Conservation (phyloP, 176 grass and related monocot genomes). For the Urochloa ruziziensis region DNA sequence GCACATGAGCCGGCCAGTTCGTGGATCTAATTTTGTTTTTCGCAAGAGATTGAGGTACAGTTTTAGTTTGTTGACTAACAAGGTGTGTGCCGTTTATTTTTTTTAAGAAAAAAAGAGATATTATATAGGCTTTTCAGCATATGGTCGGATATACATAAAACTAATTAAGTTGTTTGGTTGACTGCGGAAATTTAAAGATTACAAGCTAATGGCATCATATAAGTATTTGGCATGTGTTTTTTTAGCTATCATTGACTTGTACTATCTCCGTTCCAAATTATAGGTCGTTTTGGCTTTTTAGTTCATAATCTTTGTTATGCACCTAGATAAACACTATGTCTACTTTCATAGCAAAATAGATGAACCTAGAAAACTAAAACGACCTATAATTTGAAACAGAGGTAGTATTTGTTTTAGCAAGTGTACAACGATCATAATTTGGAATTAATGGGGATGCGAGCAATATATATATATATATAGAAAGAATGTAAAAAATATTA, state of each 20-base stretch:
- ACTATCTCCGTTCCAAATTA: no score
- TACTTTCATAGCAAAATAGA: no score
- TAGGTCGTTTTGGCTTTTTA: no score
- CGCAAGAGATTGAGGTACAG: neutral
- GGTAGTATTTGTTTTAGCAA: no score
- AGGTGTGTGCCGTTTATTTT: neutral
- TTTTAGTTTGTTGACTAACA: neutral
- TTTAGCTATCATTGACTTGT: neutral
- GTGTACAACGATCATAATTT: neutral
- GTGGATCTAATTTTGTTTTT: constrained; percentile 8
- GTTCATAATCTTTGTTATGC: no score
- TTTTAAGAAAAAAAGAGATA: no score
- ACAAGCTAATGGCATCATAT: neutral
- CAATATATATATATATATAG: no score
- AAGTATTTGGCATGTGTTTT: constrained; percentile 7
- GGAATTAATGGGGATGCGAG: neutral
- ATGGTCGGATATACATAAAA: no score
- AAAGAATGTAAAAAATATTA: neutral
- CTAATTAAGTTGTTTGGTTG: neutral
- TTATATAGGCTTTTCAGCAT: no score
- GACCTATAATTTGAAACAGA: no score
- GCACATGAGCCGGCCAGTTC: constrained; percentile 9
- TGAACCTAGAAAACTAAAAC: no score
- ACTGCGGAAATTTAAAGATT: neutral
- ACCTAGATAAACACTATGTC: no score